Evolutionary conservation across 225 moss, liverwort and hornwort species (phyloP), one percentile per base, ranked within the genome.

Genomic region (Lunularia cruciata): DNA sequence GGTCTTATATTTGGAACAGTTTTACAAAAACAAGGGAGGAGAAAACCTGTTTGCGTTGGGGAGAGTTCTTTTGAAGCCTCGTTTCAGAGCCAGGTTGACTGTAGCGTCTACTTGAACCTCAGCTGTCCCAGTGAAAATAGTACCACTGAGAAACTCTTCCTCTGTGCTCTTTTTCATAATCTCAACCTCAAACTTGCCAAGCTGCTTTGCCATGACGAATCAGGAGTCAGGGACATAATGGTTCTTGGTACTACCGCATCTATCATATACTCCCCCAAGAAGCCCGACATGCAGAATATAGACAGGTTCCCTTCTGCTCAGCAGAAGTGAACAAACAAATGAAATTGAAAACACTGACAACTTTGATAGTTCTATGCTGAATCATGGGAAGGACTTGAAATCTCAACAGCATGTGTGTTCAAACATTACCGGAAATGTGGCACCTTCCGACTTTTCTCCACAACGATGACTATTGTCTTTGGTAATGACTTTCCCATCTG

Each of bases 121-220:
- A 32, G 72, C 71, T 64, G 79, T 71, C 40, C 51, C 79, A 25
- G 85, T 9, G 68, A 85, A 88, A 47, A 86, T 61, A 35, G 76
- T 76, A 57, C 90, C 90, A 67, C 83, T 83, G 28, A 81, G 80
- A 81, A 83, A 69, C 46, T 86, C 92, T 57, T 90, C 78, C 64
- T 77, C 76, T 7, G 83, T 76, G 72, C 75, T 84, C 69, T 67
- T 79, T 60, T 72, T 81, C 87, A 93, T 77, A 31, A 90, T 75
- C 78, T 93, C 93, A 53, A 90, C 77, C 75, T 93, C 93, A 60
- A 77, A 87, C 75, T 87, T 93, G 7, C 93, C 90, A 60, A 93
- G 83, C 93, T 93, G 81, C 75, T 77, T 60, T 22, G 15, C 60
- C 46, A 49, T 1, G 1, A 49, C 16, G 20, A 72, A 55, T 47